These are phyloP conservation scores for Typha latifolia DNA, from an alignment of 176 grass and related monocot species.

Conservation along the genomic window DNA sequence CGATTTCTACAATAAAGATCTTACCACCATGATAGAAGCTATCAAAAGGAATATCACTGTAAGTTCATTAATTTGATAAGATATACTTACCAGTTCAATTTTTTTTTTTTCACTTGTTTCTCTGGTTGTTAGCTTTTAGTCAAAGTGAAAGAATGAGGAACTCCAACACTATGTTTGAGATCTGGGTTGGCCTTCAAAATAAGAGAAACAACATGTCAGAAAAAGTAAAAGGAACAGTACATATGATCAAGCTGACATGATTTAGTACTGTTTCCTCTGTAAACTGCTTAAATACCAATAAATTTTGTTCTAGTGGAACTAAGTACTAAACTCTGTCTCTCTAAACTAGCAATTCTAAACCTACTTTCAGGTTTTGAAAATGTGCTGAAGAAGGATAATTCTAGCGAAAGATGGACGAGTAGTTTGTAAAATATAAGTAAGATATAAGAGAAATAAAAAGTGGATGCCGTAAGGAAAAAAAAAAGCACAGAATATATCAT, in stretches of 20 bases:
- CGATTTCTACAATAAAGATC: slow-evolving; percentile 56
- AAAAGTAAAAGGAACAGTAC: no score
- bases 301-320: no score
- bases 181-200: neutral
- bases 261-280: neutral
- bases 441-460: no score
- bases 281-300: no score
- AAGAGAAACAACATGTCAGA: neutral
- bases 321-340: no score
- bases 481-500: no score
- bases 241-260: neutral
- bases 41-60: slow-evolving; percentile 77
- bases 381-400: no score
- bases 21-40: slow-evolving; percentile 56
- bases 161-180: neutral
- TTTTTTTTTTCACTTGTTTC: neutral
- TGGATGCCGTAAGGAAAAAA: no score
- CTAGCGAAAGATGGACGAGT: no score
- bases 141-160: neutral
- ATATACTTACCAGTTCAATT: neutral
- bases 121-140: neutral
- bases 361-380: no score
- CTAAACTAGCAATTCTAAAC: no score
- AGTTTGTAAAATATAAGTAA: no score
- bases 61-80: slow-evolving; percentile 12